Evolutionary conservation across 768 basidiomycete genomes (phyloP).

Genomic region (Auricularia auricula-judae): DNA sequence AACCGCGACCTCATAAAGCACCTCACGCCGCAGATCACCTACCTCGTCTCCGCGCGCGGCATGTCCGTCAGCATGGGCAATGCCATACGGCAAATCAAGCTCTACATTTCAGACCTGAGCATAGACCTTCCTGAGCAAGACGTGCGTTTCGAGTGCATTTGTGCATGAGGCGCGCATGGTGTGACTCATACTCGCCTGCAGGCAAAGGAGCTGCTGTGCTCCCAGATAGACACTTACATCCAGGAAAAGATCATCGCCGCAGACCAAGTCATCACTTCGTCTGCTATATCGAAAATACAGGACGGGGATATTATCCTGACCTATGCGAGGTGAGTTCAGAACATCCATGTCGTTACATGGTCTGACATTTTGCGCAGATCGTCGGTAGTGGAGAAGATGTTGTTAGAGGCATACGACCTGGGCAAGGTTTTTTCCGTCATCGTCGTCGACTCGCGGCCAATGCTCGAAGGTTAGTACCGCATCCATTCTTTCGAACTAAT

Average conservation of each 20-base stretch:
- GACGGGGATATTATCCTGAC: conserved; percentile 88
- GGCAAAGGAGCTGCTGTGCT: conserved; percentile 80
- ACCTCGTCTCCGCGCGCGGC: conserved; percentile 77
- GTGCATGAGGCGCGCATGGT: neutral
- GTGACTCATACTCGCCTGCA: conserved; percentile 19
- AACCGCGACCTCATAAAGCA: conserved; percentile 87
- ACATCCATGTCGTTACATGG: neutral
- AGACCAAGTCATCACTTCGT: conserved; percentile 84
- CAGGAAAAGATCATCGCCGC: conserved; percentile 88
- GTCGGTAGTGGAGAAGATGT: conserved; percentile 84
- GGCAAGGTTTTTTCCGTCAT: conserved; percentile 82
- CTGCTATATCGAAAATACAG: conserved; percentile 86
- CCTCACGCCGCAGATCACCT: conserved; percentile 85
- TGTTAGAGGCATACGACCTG: conserved; percentile 63
- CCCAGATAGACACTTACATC: conserved; percentile 86
- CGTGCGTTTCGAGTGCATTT: conserved; percentile 35
- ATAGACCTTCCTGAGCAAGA: conserved; percentile 94
- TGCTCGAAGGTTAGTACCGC: conserved; percentile 61
- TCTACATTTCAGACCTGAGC: conserved; percentile 86
- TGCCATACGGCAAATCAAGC: conserved; percentile 85
- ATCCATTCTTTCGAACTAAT: neutral
- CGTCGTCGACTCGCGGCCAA: conserved; percentile 88
- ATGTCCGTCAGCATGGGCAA: conserved; percentile 94
- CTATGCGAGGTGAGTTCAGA: conserved; percentile 62
- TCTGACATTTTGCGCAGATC: conserved; percentile 41